Percentiles rank a stretch among this genome's conserved stretches.
Evolutionary conservation across 225 moss, liverwort and hornwort genomes (phyloP).

Genomic region (Bryum argenteum): DNA sequence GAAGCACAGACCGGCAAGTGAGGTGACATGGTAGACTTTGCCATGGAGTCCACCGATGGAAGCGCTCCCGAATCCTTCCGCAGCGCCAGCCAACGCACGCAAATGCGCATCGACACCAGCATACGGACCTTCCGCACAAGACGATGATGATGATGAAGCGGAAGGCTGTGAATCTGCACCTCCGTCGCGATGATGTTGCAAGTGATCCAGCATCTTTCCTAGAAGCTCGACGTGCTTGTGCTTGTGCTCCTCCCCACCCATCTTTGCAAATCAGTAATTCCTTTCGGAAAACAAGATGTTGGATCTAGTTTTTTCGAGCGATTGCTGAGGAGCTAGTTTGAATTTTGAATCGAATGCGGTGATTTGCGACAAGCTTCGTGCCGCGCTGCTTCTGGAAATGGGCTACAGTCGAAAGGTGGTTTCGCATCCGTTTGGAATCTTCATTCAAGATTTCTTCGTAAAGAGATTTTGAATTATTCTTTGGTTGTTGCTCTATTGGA

Average conservation of each 20-base stretch:
- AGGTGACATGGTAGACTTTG: slow-evolving; percentile 44
- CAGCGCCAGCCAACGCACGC: slow-evolving; percentile 42
- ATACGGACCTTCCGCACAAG: slow-evolving; percentile 26
- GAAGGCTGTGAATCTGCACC: neutral
- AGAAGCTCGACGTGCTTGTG: slow-evolving; percentile 22
- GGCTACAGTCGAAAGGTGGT: no score
- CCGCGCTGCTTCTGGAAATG: no score
- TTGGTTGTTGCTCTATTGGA: no score
- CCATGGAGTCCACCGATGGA: slow-evolving; percentile 40
- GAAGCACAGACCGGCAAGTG: slow-evolving; percentile 39
- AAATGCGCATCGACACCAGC: slow-evolving; percentile 37
- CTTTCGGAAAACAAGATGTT: no score
- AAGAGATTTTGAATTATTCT: no score
- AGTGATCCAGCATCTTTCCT: slow-evolving; percentile 13
- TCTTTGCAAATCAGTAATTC: neutral
- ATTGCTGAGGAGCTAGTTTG: no score
- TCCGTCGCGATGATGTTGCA: neutral
- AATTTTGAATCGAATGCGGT: no score
- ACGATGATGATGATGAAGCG: neutral
- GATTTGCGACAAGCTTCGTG: no score
- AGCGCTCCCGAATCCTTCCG: slow-evolving; percentile 44
- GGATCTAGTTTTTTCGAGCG: no score
- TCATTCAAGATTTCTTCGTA: no score
- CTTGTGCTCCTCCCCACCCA: slow-evolving; percentile 22
- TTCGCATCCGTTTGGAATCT: no score